These are phyloP conservation scores for Phytophthora niederhauseri DNA, from an alignment of 352 stramenopile species.

Conservation along the genomic window DNA sequence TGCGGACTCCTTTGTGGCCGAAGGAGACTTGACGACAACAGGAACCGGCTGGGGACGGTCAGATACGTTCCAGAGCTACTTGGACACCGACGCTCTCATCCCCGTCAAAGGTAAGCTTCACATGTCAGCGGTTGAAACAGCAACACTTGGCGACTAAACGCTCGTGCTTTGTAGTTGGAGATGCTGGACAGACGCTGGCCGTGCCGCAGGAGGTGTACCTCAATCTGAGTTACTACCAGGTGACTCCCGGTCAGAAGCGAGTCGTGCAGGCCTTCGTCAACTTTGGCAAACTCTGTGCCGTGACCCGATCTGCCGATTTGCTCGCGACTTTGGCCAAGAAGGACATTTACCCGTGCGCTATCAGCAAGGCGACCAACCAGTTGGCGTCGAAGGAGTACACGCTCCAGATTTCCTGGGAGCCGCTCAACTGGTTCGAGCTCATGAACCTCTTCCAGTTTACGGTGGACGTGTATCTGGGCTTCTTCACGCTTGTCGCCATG, in stretches of 20 bases:
- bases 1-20: conserved; percentile 64
- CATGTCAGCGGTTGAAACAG: neutral
- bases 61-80: conserved; percentile 44
- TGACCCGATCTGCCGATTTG: conserved; percentile 60
- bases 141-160: conserved; percentile 8
- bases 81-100: conserved; percentile 76
- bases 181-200: conserved; percentile 49
- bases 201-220: conserved; percentile 77
- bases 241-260: conserved; percentile 63
- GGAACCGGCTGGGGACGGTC: conserved; percentile 68
- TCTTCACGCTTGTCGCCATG: conserved; percentile 93
- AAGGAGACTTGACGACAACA: conserved; percentile 21
- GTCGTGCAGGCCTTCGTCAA: conserved; percentile 70
- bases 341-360: conserved; percentile 58
- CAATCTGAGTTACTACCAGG: conserved; percentile 84
- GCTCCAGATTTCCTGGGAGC: conserved; percentile 89
- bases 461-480: conserved; percentile 93
- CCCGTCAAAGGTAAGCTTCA: conserved; percentile 63
- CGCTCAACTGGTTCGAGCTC: conserved; percentile 94
- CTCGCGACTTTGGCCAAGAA: conserved; percentile 78
- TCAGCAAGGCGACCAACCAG: conserved; percentile 69
- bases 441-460: conserved; percentile 98
- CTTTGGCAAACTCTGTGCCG: conserved; percentile 79
- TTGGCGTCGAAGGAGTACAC: conserved; percentile 79
- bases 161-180: conserved; percentile 35